A percentile compares a stretch with the other conserved stretches of the same genome.
Conservation (phyloP, 192 early-diverging fungal species). For the Linderina pennispora region DNA sequence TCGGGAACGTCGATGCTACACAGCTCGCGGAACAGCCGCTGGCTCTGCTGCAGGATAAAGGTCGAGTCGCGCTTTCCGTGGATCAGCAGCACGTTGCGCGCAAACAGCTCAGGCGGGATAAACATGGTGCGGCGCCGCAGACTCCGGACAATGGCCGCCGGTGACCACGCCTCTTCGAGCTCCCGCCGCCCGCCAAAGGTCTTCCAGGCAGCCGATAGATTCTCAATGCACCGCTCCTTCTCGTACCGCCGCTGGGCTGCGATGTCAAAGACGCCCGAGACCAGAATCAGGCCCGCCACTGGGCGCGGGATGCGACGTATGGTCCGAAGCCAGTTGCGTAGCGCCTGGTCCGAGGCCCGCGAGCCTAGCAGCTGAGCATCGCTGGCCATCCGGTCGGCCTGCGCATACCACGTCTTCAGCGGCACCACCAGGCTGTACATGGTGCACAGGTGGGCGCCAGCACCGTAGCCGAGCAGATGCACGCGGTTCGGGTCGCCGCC, state of each 20-base stretch:
- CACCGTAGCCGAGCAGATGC: slow-evolving; percentile 41
- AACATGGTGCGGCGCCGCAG: slow-evolving; percentile 32
- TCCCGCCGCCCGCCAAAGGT: slow-evolving; percentile 21
- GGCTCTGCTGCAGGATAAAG: slow-evolving; percentile 42
- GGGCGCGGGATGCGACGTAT: slow-evolving; percentile 32
- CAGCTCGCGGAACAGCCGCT: slow-evolving; percentile 41
- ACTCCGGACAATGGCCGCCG: slow-evolving; percentile 22
- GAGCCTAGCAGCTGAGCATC: slow-evolving; percentile 36
- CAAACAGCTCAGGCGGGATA: slow-evolving; percentile 36
- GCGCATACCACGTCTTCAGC: slow-evolving; percentile 41
- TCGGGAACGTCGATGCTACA: slow-evolving; percentile 40
- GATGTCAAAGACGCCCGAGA: slow-evolving; percentile 44
- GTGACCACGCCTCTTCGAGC: slow-evolving; percentile 44
- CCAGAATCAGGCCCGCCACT: slow-evolving; percentile 37
- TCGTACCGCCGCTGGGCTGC: slow-evolving; percentile 42
- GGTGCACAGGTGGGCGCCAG: slow-evolving; percentile 42
- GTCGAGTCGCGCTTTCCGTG: slow-evolving; percentile 45
- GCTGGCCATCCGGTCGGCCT: slow-evolving; percentile 40
- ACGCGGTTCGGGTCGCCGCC: slow-evolving; percentile 41
- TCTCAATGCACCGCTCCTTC: slow-evolving; percentile 38
- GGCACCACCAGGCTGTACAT: slow-evolving; percentile 46
- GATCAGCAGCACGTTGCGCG: slow-evolving; percentile 34
- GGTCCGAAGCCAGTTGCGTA: slow-evolving; percentile 17
- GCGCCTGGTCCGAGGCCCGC: slow-evolving; percentile 17
- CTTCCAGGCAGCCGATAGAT: slow-evolving; percentile 31